Conservation (phyloP, 345 rosid genomes). For the Eucalyptus erythrocorys region DNA sequence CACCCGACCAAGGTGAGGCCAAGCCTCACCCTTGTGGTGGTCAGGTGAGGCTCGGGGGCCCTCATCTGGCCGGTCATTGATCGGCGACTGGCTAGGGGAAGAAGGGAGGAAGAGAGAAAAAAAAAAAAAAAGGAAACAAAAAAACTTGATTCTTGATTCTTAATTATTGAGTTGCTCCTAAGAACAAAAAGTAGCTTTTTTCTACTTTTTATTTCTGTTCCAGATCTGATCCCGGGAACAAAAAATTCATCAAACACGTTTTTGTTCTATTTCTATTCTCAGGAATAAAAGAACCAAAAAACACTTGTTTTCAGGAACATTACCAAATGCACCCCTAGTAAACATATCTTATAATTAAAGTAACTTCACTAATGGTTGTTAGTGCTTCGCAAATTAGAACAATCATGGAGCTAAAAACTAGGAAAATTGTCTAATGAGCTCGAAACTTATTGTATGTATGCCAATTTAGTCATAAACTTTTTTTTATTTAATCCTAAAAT, state of each 20-base stretch:
- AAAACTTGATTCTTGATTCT: too few relatives aligned
- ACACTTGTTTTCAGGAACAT: rapidly evolving
- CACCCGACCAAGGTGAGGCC: too few relatives aligned
- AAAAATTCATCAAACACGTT: too few relatives aligned
- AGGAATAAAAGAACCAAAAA: rapidly evolving
- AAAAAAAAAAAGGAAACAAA: rapidly evolving
- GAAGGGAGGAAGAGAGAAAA: too few relatives aligned
- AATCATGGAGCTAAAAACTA: neutral
- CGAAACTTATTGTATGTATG: rapidly evolving
- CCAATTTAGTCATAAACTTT: rapidly evolving
- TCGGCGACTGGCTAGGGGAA: rapidly evolving
- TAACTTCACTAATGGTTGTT: rapidly evolving
- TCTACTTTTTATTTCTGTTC: rapidly evolving
- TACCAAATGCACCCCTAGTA: too few relatives aligned
- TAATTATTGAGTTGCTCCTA: too few relatives aligned
- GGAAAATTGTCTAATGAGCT: neutral
- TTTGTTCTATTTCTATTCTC: rapidly evolving
- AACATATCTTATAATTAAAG: neutral
- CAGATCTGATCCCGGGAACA: rapidly evolving
- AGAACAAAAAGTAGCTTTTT: too few relatives aligned
- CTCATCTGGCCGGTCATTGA: too few relatives aligned
- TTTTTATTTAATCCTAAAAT: neutral
- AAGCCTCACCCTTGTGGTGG: too few relatives aligned
- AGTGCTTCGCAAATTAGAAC: rapidly evolving
- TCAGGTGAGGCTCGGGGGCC: rapidly evolving